These are phyloP conservation scores for Penicillium sp. DNA, from an alignment of 2,329 filamentous ascomycete species.

Conservation along the genomic window DNA sequence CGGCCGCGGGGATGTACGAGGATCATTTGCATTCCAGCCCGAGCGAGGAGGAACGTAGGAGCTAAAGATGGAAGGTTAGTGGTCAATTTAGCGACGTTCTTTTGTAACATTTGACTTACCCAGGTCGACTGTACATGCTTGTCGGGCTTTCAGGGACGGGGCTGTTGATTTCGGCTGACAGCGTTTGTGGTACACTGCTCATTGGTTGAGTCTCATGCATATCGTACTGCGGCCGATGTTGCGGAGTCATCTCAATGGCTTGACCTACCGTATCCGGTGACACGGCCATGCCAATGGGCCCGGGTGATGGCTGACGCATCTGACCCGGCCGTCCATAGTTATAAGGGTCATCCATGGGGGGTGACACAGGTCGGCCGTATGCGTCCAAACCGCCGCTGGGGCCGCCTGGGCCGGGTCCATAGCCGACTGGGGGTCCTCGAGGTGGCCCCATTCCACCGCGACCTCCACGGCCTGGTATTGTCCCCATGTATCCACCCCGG, in stretches of 20 bases:
- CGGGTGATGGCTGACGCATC: slow-evolving; percentile 33
- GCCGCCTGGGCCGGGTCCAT: slow-evolving; percentile 43
- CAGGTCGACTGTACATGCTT: slow-evolving; percentile 70
- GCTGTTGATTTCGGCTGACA: slow-evolving; percentile 27
- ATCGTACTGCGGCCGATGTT: slow-evolving; percentile 47
- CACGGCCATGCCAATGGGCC: slow-evolving; percentile 35
- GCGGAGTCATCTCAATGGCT: slow-evolving; percentile 77
- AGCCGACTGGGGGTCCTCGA: slow-evolving; percentile 45
- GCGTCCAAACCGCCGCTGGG: slow-evolving; percentile 30
- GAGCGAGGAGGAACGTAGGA: slow-evolving; percentile 49
- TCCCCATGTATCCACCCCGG: slow-evolving; percentile 44
- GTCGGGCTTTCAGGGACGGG: slow-evolving; percentile 57
- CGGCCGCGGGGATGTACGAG: slow-evolving; percentile 17
- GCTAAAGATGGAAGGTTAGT: slow-evolving; percentile 20
- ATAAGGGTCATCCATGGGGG: slow-evolving; percentile 28
- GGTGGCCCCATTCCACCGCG: slow-evolving; percentile 43
- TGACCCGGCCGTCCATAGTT: slow-evolving; percentile 18
- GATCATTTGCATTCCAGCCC: slow-evolving; percentile 32
- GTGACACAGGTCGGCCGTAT: slow-evolving; percentile 35
- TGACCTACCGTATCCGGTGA: slow-evolving; percentile 54
- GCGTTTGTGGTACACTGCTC: slow-evolving; percentile 23
- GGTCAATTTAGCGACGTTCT: neutral
- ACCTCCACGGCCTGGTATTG: slow-evolving; percentile 34
- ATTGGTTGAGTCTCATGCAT: slow-evolving; percentile 36
- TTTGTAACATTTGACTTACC: slow-evolving; percentile 56